Base-by-base conservation (phyloP, 2,329 filamentous ascomycete genomes). In the Fusarium compactum region DNA sequence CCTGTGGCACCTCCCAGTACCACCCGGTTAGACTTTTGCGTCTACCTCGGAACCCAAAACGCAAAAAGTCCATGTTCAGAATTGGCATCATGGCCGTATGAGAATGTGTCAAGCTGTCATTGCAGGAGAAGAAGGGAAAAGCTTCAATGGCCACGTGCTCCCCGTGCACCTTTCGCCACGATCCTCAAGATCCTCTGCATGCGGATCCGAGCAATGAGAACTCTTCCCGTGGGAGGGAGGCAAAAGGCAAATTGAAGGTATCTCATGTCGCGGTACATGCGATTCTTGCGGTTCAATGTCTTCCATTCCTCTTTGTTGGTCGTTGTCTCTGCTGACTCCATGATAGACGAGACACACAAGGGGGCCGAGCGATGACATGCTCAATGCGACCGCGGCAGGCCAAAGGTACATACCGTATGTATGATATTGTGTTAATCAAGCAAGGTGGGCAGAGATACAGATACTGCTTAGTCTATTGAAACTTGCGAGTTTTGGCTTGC, bases 51-150 rank as follows among this genome's bases (percentile, higher is more conserved):
- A 27, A 40, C 22, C 25, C 16, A 24, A 47, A 25, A 22, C 8
- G 5, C 25, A 56, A 59, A 59, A 60, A 55, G 48, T 30, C 55
- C 62, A 67, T 66, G 48, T 56, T 50, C 48, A 25, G 38, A 48
- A 62, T 67, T 20, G 34, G 34, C 56, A 41, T 53, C 50, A n/a
- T 24, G 52, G 22, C 47, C 63, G 65, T 67, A 67, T 67, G 46
- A 67, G 41, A 51, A 52, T 52, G 11, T 62, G 43, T 67, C 30
- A 48, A 63, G 64, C 58, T 68, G 65, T 68, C 64, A 68, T 62
- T 52, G 56, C 29, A 16, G 29, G 34, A 53, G 32, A 58, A 18
- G 38, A 30, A 45, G 34, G 47, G 43, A 34, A 7, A 52, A 16
- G 32, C 30, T 40, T 22, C 24, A 27, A 48, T 40, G 47, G 38